A percentile compares a stretch with the other conserved stretches of the same genome.
Conservation (phyloP, 1,139 yeast species). For the Yamadazyma conglobata region DNA sequence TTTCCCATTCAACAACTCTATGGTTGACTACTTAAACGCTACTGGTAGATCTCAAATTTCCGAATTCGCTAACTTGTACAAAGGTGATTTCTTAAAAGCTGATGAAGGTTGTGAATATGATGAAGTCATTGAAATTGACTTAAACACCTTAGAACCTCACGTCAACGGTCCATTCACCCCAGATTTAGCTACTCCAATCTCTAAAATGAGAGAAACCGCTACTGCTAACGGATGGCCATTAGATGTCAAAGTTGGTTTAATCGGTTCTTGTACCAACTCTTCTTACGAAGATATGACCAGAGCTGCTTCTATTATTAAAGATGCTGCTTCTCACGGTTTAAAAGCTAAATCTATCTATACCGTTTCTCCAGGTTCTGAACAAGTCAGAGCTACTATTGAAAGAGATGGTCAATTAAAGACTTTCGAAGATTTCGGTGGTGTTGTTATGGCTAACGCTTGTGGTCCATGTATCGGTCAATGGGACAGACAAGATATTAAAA, state of each 20-base stretch:
- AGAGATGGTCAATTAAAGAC: slow-evolving; percentile 94
- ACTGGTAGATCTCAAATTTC: slow-evolving; percentile 85
- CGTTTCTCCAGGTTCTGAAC: slow-evolving; percentile 99
- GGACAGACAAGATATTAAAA: slow-evolving; percentile 96
- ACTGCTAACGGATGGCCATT: slow-evolving; percentile 88
- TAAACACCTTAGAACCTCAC: slow-evolving; percentile 94
- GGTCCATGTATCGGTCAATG: slow-evolving; percentile 99
- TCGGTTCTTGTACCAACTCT: slow-evolving; percentile 99
- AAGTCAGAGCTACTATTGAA: slow-evolving; percentile 96
- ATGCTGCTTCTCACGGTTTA: slow-evolving; percentile 88
- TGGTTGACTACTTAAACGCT: slow-evolving; percentile 85
- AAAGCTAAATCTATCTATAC: slow-evolving; percentile 88
- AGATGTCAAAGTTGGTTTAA: slow-evolving; percentile 92
- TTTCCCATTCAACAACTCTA: slow-evolving; percentile 93
- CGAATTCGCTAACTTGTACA: slow-evolving; percentile 72
- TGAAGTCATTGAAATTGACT: slow-evolving; percentile 91
- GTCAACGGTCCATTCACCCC: slow-evolving; percentile 99
- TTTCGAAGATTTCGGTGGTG: slow-evolving; percentile 91
- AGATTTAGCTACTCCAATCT: slow-evolving; percentile 96
- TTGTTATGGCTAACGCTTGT: slow-evolving; percentile 96
- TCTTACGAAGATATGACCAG: slow-evolving; percentile 99
- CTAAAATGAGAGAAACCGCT: slow-evolving; percentile 88
- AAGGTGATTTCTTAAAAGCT: slow-evolving; percentile 77
- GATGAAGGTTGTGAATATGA: slow-evolving; percentile 96
- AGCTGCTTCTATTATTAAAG: slow-evolving; percentile 89